A percentile compares a stretch with the other conserved stretches of the same genome.
These are phyloP conservation scores for Monsonia emarginata DNA, from an alignment of 441 rosid species.

Conservation along the genomic window DNA sequence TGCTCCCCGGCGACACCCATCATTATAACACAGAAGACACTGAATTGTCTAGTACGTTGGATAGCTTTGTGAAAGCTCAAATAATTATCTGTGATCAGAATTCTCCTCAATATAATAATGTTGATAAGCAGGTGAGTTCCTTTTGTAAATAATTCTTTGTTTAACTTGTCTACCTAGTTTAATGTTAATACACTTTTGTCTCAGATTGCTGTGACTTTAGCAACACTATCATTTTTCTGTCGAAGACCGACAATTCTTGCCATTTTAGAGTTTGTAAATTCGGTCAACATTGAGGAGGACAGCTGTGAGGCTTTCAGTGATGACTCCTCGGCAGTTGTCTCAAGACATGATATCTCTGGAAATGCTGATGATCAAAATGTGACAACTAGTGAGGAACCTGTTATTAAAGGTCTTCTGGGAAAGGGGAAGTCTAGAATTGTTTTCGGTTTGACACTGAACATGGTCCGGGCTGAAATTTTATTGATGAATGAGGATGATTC, in stretches of 20 bases:
- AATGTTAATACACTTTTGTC: slow-evolving; percentile 20
- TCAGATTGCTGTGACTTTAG: slow-evolving; percentile 73
- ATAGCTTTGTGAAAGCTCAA: slow-evolving; percentile 95
- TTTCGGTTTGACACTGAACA: slow-evolving; percentile 68
- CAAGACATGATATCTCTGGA: slow-evolving; percentile 30
- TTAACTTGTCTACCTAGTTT: not conserved
- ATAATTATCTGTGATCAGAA: slow-evolving; percentile 63
- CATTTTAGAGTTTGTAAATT: slow-evolving; percentile 76
- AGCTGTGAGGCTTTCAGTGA: slow-evolving; percentile 49
- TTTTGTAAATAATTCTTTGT: slow-evolving; percentile 8
- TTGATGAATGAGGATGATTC: slow-evolving; percentile 90
- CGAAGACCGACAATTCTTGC: slow-evolving; percentile 95
- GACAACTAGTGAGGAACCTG: slow-evolving; percentile 37
- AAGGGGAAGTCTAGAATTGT: slow-evolving; percentile 86
- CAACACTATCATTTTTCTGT: slow-evolving; percentile 87
- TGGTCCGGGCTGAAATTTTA: slow-evolving; percentile 86
- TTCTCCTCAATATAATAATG: slow-evolving; percentile 58
- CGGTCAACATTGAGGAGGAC: slow-evolving; percentile 58
- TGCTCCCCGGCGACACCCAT: slow-evolving; percentile 54
- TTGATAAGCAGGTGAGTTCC: slow-evolving; percentile 63
- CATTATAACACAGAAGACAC: slow-evolving; percentile 29
- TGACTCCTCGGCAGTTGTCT: slow-evolving; percentile 38
- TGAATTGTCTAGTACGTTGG: slow-evolving; percentile 43
- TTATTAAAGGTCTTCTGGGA: slow-evolving; percentile 79
- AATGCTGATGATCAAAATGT: slow-evolving; percentile 33